phyloP scores from a whole-genome alignment of 139 green algal genomes.

The Picochlorum costavermella region DNA sequence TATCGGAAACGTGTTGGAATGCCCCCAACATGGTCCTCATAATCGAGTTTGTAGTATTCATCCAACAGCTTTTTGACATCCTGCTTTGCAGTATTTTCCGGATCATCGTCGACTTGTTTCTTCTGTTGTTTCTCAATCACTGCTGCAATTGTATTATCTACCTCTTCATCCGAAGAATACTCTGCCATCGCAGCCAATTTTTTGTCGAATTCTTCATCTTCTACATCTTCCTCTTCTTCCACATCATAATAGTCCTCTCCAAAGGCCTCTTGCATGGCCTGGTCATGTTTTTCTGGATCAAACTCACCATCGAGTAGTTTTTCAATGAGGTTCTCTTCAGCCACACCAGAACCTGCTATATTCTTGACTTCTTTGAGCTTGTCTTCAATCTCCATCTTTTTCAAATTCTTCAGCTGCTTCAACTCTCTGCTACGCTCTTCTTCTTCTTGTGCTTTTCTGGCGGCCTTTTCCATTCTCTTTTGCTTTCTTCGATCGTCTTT shows the following conservation, averaged over 20 bases:
- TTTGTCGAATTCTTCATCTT: slow-evolving; percentile 25
- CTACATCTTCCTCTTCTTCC: slow-evolving; percentile 24
- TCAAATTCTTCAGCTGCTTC: slow-evolving; percentile 85
- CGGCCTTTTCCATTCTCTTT: slow-evolving; percentile 28
- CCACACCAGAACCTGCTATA: slow-evolving; percentile 36
- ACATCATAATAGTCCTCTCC: slow-evolving; percentile 82
- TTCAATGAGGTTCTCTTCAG: slow-evolving; percentile 28
- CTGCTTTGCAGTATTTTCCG: slow-evolving; percentile 4
- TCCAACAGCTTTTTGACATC: slow-evolving; percentile 60
- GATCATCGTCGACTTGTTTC: slow-evolving; percentile 8
- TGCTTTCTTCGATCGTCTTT: slow-evolving; percentile 60
- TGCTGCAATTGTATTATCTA: slow-evolving; percentile 19
- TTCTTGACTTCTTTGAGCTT: slow-evolving; percentile 50
- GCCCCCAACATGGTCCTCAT: slow-evolving; percentile 76
- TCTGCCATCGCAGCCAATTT: slow-evolving; percentile 19
- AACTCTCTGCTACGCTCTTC: slow-evolving; percentile 48
- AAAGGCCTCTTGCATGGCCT: slow-evolving; percentile 78
- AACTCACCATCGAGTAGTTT: slow-evolving; percentile 81
- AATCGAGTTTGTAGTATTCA: slow-evolving; percentile 91
- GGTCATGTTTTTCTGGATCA: slow-evolving; percentile 85
- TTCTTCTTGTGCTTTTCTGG: slow-evolving; percentile 32
- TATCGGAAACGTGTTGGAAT: slow-evolving; percentile 63
- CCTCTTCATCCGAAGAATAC: slow-evolving; percentile 16
- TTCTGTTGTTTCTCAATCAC: slow-evolving; percentile 12
- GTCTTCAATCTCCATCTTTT: slow-evolving; percentile 72